Evolutionary conservation across 306 rosid species (phyloP), one percentile per base, ranked within the genome.

Genomic region (Macrotyloma uniflorum): DNA sequence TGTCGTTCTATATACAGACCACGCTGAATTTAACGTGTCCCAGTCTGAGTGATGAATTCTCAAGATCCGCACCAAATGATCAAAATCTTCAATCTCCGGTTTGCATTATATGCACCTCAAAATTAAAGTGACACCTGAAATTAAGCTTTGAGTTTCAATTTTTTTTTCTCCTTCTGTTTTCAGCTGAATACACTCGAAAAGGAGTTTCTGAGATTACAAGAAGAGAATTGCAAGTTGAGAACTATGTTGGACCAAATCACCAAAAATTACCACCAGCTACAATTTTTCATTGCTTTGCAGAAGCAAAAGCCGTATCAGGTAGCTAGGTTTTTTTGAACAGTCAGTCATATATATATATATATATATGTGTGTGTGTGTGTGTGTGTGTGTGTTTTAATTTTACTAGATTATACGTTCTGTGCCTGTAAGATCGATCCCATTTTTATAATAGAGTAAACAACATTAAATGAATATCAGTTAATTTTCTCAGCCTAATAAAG

Each of bases 231-330:
- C 35, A 81, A 42, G 55, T 12, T 85, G 70, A 81, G 65, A 77
- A 59, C 28, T 57, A 67, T 53, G 83, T 70, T 85, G 75, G 85
- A 85, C 23, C 83, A 81, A 72, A 67, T 81, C 71, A 78, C 78
- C 75, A 81, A 43, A 73, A 81, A 46, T 55, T 77, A 85, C 72
- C 49, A 62, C 61, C 83, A 85, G 30, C 74, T 85, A 11, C 88
- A 81, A 45, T 22, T 77, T 50, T 30, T 77, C 66, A 14, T 73
- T 20, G 70, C 70, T 49, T 49, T 77, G 75, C 85, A 85, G 53
- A 80, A 84, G 15, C 85, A 80, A 47, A 74, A 54, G n/a, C 47
- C 50, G 33, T 40, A 28, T 23, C 70, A 81, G 83, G 87, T 84
- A 62, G 11, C 13, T 33, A 32, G 24, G 15, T 35, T 35, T 63